Evolutionary conservation across 441 rosid species (phyloP), one percentile per base, ranked within the genome.

Genomic region (Daphne laureola): DNA sequence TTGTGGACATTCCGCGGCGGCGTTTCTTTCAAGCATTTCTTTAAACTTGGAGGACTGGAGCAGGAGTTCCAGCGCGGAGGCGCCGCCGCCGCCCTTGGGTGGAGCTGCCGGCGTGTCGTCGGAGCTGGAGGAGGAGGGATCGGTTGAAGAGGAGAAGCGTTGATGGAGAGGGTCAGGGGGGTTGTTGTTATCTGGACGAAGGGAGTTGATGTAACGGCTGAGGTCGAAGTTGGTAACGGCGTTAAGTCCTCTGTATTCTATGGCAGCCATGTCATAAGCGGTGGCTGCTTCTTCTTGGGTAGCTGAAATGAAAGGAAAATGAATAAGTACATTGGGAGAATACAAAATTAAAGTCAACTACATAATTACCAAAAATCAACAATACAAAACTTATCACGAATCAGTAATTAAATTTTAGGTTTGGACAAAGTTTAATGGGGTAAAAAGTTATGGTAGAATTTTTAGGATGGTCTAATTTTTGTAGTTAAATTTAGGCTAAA

Each of bases 201-300:
- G 57, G 67, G 68, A 69, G 56, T 70, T 73, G 51, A 70, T 36
- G 64, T 82, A 82, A 51, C 74, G 83, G 36, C 80, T 79, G 48
- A 78, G 78, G 41, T 76, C 80, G n/a, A 83, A 83, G 58, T 83
- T 83, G 13, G 90, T 80, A 23, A 83, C 79, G 0, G 86, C 86
- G 43, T 80, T 80, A 40, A 80, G 66, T 47, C 84, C 87, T 14
- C 85, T 76, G 45, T 78, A 66, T 55, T 83, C 84, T 16, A 83
- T 78, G 5, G 90, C 86, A 0, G 90, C 90, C 82, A 69, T 78
- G 61, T 78, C 90, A 44, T 83, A 83, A 1, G 86, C 86, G 0
- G 69, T 63, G 35, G 84, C 84, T 31, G 84, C 90, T 74, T 83
- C 86, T 54, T 80, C 87, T 64, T 83, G 83, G 2, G 87, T 78